A percentile compares a stretch with the other conserved stretches of the same genome.
These are phyloP conservation scores for Glonium stellatum DNA, from an alignment of 495 filamentous ascomycete species.

Conservation along the genomic window DNA sequence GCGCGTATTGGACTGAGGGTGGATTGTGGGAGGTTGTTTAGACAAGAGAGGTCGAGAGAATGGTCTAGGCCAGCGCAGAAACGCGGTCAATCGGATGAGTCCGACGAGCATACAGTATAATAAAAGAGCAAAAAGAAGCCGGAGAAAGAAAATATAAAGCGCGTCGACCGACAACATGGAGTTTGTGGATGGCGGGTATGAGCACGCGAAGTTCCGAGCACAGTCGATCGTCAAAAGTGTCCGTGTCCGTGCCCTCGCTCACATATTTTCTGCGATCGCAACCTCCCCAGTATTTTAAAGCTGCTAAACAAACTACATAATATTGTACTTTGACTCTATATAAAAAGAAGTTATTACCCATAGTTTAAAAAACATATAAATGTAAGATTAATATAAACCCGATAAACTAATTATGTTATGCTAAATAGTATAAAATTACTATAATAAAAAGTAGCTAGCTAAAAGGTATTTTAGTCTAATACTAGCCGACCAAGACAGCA, in stretches of 20 bases:
- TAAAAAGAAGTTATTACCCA: no score
- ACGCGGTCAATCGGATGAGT: conserved; percentile 15
- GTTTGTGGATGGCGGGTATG: neutral
- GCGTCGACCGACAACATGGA: conserved; percentile 8
- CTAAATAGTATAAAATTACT: no score
- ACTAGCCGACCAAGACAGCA: no score
- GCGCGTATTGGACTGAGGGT: conserved; percentile 6
- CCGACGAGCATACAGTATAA: conserved; percentile 29
- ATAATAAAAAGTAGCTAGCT: no score
- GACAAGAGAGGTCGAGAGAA: neutral
- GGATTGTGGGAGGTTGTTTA: neutral
- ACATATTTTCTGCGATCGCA: neutral
- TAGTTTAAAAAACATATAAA: no score
- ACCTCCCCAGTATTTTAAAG: no score
- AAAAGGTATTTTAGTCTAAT: no score
- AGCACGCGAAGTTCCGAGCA: neutral
- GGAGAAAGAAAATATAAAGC: conserved; percentile 17
- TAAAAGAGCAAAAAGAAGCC: conserved; percentile 10
- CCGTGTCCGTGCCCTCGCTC: neutral
- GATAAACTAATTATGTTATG: no score
- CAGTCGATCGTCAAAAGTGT: neutral
- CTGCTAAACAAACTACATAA: no score
- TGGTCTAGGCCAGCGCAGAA: conserved; percentile 13
- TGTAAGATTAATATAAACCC: no score
- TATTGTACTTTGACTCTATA: no score